Evolutionary conservation across 2,329 filamentous ascomycete species (phyloP).

Genomic region (Sporothrix protearum): DNA sequence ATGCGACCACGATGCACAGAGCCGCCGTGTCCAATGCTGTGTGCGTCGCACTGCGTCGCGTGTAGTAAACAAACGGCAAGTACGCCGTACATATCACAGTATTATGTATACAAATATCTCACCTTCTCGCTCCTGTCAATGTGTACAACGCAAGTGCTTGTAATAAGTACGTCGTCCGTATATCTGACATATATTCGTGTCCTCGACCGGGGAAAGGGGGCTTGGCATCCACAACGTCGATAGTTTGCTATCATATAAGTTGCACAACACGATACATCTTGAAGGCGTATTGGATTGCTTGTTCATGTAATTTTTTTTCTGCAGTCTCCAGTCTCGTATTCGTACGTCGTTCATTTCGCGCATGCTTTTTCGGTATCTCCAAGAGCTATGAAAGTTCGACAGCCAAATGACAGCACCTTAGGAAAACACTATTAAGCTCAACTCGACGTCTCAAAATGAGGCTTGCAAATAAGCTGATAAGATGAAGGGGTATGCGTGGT

Average conservation of each 20-base stretch:
- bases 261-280: background rate
- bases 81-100: too few species aligned
- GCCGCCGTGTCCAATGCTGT: background rate
- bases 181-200: background rate
- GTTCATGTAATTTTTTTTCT: background rate
- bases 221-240: background rate
- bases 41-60: background rate
- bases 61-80: background rate
- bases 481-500: background rate
- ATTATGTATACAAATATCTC: too few species aligned
- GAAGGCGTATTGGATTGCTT: background rate
- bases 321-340: conserved; percentile 7
- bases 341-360: conserved; percentile 5
- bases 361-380: background rate
- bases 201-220: too few species aligned
- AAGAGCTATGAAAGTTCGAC: background rate
- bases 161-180: background rate
- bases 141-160: background rate
- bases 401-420: background rate
- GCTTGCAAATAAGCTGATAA: background rate
- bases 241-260: background rate
- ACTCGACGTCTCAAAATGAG: background rate
- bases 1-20: background rate
- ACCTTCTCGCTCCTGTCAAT: background rate
- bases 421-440: background rate